Evolutionary conservation across 139 green algal species (phyloP).

Genomic region (Coccomyxa sp.): DNA sequence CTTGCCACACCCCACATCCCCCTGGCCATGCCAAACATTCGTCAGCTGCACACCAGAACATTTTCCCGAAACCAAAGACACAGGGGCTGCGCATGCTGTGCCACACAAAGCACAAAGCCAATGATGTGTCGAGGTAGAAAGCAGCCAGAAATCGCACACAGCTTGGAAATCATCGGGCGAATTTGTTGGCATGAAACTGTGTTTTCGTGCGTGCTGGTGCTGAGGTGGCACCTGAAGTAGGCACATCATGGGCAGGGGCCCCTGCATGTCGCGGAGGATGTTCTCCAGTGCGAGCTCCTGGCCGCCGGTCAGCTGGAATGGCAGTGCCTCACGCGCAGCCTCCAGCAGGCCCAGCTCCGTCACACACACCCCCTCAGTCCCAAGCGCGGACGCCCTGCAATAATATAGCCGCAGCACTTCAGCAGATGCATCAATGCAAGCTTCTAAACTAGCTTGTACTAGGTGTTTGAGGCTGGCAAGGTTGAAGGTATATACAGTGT

Average conservation of each 20-base stretch:
- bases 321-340: slow-evolving; percentile 20
- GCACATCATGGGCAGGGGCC: slow-evolving; percentile 62
- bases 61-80: neutral
- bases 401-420: neutral
- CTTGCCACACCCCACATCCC: slow-evolving; percentile 96
- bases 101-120: neutral
- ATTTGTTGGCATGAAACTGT: too few relatives aligned
- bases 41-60: neutral
- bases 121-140: neutral
- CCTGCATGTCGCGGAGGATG: slow-evolving; percentile 35
- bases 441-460: neutral
- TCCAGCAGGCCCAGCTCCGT: slow-evolving; percentile 19
- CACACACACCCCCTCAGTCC: slow-evolving; percentile 2
- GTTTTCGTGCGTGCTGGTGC: too few relatives aligned
- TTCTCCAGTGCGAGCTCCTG: slow-evolving; percentile 37
- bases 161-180: too few relatives aligned
- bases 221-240: slow-evolving; percentile 65
- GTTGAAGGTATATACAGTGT: too few relatives aligned
- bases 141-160: neutral
- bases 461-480: neutral
- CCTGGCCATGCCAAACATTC: slow-evolving; percentile 36
- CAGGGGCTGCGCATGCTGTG: neutral
- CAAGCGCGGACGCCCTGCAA: neutral
- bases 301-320: slow-evolving; percentile 46
- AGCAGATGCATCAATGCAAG: neutral